These are phyloP conservation scores for Cladophialophora chaetospira DNA, from an alignment of 2,329 filamentous ascomycete genomes.

Conservation along the genomic window DNA sequence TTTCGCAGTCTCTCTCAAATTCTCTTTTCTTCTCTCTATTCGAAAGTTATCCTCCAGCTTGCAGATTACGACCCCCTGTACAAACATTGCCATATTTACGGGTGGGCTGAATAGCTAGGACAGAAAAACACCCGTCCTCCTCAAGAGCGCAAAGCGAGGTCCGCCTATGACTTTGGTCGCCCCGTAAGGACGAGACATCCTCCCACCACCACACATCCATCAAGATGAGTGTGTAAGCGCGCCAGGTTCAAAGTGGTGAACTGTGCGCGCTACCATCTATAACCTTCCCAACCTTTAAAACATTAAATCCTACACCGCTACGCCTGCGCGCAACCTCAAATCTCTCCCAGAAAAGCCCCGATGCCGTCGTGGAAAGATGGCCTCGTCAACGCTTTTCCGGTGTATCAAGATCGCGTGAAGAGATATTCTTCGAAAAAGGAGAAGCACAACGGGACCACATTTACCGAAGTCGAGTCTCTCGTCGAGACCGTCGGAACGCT, in stretches of 20 bases:
- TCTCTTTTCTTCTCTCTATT: slow-evolving; percentile 44
- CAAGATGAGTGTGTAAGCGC: slow-evolving; percentile 28
- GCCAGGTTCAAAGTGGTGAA: slow-evolving; percentile 13
- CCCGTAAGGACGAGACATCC: slow-evolving; percentile 52
- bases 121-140: slow-evolving; percentile 47
- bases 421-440: slow-evolving; percentile 32
- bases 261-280: slow-evolving; percentile 7
- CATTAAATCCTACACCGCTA: background rate
- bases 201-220: slow-evolving; percentile 1
- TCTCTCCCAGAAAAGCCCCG: background rate
- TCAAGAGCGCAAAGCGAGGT: slow-evolving; percentile 54
- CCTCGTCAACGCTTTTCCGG: slow-evolving; percentile 34
- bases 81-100: slow-evolving; percentile 48
- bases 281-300: too few species aligned
- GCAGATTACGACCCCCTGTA: slow-evolving; percentile 64
- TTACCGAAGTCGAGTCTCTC: slow-evolving; percentile 3
- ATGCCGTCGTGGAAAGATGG: slow-evolving; percentile 33
- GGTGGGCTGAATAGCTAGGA: slow-evolving; percentile 62
- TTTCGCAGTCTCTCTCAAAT: slow-evolving; percentile 21
- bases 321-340: background rate
- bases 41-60: too few species aligned
- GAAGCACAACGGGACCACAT: slow-evolving; percentile 20
- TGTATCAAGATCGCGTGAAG: slow-evolving; percentile 32
- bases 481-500: slow-evolving; percentile 8
- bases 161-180: slow-evolving; percentile 47